phyloP scores from a whole-genome alignment of 1,284 basidiomycete genomes.

The Trametes pubescens region DNA sequence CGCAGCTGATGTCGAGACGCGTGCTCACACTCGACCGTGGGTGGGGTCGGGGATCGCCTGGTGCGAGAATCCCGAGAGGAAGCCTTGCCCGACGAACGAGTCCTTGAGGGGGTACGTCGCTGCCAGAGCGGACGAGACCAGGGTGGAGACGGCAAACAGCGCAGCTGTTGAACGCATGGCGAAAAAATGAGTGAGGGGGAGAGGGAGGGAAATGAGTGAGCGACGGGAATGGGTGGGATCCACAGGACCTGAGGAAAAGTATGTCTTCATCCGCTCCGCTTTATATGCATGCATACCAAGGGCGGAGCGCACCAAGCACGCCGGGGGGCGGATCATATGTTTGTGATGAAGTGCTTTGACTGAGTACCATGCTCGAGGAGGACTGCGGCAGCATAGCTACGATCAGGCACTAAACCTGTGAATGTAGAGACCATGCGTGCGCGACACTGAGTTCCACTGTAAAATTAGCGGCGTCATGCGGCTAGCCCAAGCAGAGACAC shows the following conservation, averaged over 20 bases:
- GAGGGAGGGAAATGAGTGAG: slow-evolving; percentile 14
- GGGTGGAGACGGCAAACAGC: slow-evolving; percentile 33
- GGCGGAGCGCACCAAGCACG: slow-evolving; percentile 12
- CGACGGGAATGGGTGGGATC: slow-evolving; percentile 27
- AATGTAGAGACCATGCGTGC: slow-evolving; percentile 18
- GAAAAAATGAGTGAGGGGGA: slow-evolving; percentile 2
- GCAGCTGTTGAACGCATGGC: slow-evolving; percentile 37
- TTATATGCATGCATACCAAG: slow-evolving; percentile 23
- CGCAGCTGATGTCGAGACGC: not conserved
- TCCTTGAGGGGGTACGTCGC: slow-evolving; percentile 54
- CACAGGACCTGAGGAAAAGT: slow-evolving; percentile 30
- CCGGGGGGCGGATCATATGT: slow-evolving; percentile 21
- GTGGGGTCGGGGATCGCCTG: slow-evolving; percentile 66
- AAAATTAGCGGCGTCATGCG: not conserved
- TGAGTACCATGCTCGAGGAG: slow-evolving; percentile 5
- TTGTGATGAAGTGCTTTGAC: slow-evolving; percentile 21
- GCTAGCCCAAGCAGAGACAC: not conserved
- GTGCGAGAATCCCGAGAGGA: slow-evolving; percentile 58
- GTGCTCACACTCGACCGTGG: slow-evolving; percentile 65
- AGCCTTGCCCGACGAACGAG: slow-evolving; percentile 56
- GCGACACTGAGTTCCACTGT: not conserved
- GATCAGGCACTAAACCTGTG: slow-evolving; percentile 21
- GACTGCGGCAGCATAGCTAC: slow-evolving; percentile 16
- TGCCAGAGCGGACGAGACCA: slow-evolving; percentile 35
- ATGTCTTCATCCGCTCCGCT: slow-evolving; percentile 4